A percentile compares a stretch with the other conserved stretches of the same genome.
These are phyloP conservation scores for Leccinum rimulosum DNA, from an alignment of 768 basidiomycete species.

Conservation along the genomic window DNA sequence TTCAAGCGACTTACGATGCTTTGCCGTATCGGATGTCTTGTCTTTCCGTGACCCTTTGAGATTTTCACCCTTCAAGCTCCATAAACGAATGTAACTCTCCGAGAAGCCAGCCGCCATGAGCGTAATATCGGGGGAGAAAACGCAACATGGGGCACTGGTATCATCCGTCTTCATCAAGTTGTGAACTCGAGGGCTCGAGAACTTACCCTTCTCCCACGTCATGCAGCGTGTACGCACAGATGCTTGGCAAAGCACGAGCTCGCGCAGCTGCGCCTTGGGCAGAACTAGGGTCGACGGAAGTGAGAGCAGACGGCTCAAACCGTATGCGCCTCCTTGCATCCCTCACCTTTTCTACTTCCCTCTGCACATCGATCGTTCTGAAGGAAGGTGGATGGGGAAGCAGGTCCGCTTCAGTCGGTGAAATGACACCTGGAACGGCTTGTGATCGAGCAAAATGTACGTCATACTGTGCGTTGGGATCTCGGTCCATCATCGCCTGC, in stretches of 20 bases:
- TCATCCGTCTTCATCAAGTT: constrained; percentile 11
- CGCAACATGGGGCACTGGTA: constrained; percentile 73
- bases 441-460: constrained; percentile 51
- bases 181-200: not conserved
- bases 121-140: constrained; percentile 88
- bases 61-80: constrained; percentile 93
- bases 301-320: constrained; percentile 70
- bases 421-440: constrained; percentile 50
- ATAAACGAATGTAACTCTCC: constrained; percentile 92
- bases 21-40: constrained; percentile 60
- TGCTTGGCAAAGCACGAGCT: constrained; percentile 78
- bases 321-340: constrained; percentile 92
- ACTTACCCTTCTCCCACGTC: constrained; percentile 92
- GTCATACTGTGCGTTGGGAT: constrained; percentile 66
- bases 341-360: constrained; percentile 85
- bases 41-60: constrained; percentile 76
- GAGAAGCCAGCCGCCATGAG: constrained; percentile 93
- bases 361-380: constrained; percentile 81
- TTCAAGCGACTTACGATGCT: constrained; percentile 56
- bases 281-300: constrained; percentile 54
- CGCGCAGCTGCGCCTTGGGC: constrained; percentile 53
- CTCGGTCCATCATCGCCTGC: constrained; percentile 73
- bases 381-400: constrained; percentile 81
- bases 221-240: constrained; percentile 93
- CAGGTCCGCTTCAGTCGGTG: constrained; percentile 70